phyloP scores from a whole-genome alignment of 257 asterid species.

The Lycium ferocissimum region DNA sequence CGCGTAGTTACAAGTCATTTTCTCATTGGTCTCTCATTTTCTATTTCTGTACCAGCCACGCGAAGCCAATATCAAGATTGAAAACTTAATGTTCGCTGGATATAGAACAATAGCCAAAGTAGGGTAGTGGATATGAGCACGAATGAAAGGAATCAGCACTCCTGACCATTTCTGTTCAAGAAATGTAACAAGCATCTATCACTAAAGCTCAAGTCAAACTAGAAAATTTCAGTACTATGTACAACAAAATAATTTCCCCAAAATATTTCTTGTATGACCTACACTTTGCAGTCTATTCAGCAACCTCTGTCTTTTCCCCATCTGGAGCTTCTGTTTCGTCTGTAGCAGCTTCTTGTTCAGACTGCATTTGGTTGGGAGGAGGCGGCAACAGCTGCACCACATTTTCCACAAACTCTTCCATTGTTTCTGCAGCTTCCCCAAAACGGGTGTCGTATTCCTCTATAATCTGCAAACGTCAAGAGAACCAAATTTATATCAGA shows the following conservation, averaged over 20 bases:
- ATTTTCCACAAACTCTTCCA: constrained; percentile 48
- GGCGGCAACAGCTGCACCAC: constrained; percentile 57
- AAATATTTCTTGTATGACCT: not conserved
- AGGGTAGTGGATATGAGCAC: not conserved
- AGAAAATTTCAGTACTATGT: not conserved
- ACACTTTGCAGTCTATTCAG: not conserved
- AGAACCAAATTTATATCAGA: not conserved
- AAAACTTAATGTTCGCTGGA: not conserved
- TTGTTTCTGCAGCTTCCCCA: constrained; percentile 50
- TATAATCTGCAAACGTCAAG: constrained; percentile 54
- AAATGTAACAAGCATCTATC: not conserved
- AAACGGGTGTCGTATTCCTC: constrained; percentile 55
- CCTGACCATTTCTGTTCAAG: not conserved
- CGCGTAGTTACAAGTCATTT: no score
- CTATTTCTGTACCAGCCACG: not conserved
- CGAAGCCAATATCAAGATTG: not conserved
- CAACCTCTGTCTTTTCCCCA: constrained; percentile 29
- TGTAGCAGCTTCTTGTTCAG: constrained; percentile 35
- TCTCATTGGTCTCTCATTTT: no score
- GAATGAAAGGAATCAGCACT: not conserved
- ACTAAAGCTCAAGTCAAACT: not conserved
- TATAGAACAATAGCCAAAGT: not conserved
- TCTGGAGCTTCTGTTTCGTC: constrained; percentile 34
- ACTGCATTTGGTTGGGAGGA: constrained; percentile 47
- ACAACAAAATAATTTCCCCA: not conserved